phyloP scores from a whole-genome alignment of 2,329 filamentous ascomycete species.

The Cadophora gregata region DNA sequence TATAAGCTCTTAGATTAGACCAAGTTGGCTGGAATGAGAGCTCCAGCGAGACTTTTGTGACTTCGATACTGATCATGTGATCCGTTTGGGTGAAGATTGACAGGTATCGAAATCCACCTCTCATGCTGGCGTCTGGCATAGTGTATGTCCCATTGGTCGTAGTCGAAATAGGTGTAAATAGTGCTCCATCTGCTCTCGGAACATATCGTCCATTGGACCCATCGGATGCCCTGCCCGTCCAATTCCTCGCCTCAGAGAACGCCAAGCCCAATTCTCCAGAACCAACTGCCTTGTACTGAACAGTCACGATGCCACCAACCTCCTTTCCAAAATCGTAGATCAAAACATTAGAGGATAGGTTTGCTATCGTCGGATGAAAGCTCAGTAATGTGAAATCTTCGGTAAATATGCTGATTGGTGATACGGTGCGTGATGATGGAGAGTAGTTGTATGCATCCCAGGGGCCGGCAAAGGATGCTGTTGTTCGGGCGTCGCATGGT shows the following conservation, averaged over 20 bases:
- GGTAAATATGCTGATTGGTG: constrained; percentile 53
- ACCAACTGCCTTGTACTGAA: constrained; percentile 54
- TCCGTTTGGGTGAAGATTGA: constrained; percentile 52
- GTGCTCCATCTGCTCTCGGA: constrained; percentile 51
- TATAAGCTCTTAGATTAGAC: constrained; percentile 53
- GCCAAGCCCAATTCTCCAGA: constrained; percentile 51
- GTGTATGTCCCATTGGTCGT: constrained; percentile 47
- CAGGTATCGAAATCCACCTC: constrained; percentile 60
- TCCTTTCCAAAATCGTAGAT: constrained; percentile 65
- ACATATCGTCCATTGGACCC: constrained; percentile 53
- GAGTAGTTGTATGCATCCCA: constrained; percentile 65
- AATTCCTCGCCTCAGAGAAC: constrained; percentile 53
- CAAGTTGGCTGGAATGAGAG: constrained; percentile 51
- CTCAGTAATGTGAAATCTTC: constrained; percentile 42
- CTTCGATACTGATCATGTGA: constrained; percentile 37
- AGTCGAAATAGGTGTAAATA: constrained; percentile 50
- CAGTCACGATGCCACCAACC: constrained; percentile 60
- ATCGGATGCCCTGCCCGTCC: constrained; percentile 54
- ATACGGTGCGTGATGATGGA: constrained; percentile 56
- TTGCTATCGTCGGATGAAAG: constrained; percentile 21
- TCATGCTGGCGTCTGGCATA: constrained; percentile 52
- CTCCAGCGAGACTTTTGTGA: constrained; percentile 45
- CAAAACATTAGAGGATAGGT: constrained; percentile 50
- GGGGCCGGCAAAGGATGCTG: constrained; percentile 56
- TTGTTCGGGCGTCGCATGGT: constrained; percentile 52